Percentiles rank a stretch among this genome's conserved stretches.
phyloP scores from a whole-genome alignment of 1,139 yeast genomes.

The Hemisphaericaspora subhashii region DNA sequence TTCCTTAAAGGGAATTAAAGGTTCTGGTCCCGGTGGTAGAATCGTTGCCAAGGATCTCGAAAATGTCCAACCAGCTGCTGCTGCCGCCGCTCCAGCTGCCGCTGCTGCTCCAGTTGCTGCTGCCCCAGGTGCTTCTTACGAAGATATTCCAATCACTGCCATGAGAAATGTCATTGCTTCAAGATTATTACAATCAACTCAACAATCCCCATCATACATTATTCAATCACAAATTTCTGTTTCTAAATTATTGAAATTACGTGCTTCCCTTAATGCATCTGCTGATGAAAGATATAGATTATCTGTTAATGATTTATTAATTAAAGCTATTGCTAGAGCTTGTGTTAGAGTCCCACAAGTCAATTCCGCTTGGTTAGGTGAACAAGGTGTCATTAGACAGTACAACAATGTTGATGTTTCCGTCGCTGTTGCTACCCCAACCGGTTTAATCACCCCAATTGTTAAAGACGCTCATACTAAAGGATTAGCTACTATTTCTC shows the following conservation, averaged over 20 bases:
- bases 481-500: conserved; percentile 81
- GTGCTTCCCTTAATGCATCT: conserved; percentile 83
- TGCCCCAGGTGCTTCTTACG: conserved; percentile 58
- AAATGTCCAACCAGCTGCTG: conserved; percentile 49
- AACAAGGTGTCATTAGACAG: conserved; percentile 88
- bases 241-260: conserved; percentile 84
- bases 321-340: conserved; percentile 93
- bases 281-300: conserved; percentile 88
- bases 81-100: conserved; percentile 44
- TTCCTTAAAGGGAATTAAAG: conserved; percentile 79
- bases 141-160: conserved; percentile 81
- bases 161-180: conserved; percentile 95
- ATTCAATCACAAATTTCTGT: conserved; percentile 87
- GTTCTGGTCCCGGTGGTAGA: conserved; percentile 95
- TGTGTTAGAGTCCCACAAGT: conserved; percentile 89
- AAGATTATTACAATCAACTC: conserved; percentile 85
- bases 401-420: conserved; percentile 92
- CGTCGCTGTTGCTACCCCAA: conserved; percentile 97
- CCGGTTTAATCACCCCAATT: conserved; percentile 96
- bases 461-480: conserved; percentile 82
- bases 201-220: conserved; percentile 86
- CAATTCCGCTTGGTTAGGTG: conserved; percentile 91
- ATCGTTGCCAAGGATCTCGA: conserved; percentile 90
- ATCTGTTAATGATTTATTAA: conserved; percentile 89
- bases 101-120: conserved; percentile 47